Conservation (phyloP, 306 rosid genomes). For the Quercus rubra region DNA sequence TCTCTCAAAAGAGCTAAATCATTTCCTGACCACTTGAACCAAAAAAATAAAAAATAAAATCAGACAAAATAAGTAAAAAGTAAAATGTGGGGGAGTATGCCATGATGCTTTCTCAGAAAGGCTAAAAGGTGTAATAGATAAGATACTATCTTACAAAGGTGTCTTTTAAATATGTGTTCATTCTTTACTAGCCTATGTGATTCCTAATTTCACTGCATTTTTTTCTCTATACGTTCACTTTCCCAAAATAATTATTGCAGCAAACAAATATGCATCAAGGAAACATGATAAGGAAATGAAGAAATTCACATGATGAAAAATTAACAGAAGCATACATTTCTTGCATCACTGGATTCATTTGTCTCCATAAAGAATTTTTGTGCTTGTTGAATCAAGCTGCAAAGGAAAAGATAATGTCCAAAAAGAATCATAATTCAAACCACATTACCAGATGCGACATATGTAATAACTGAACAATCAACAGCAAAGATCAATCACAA, state of each 20-base stretch:
- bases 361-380: conserved; percentile 75
- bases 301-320: conserved; percentile 14
- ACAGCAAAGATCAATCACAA: neutral
- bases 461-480: conserved; percentile 7
- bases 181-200: neutral
- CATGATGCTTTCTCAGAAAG: neutral
- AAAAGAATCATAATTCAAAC: conserved; percentile 23
- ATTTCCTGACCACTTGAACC: neutral
- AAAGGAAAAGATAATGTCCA: conserved; percentile 31
- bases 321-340: conserved; percentile 70
- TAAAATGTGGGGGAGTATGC: neutral
- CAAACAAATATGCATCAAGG: conserved; percentile 3
- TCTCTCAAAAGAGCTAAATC: conserved; percentile 6
- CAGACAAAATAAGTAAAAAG: conserved; percentile 5
- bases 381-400: conserved; percentile 90
- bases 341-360: conserved; percentile 68
- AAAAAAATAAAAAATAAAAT: conserved; percentile 16
- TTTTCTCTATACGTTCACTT: conserved; percentile 5
- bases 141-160: neutral
- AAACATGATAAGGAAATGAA: conserved; percentile 16
- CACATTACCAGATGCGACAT: conserved; percentile 15
- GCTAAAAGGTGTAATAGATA: neutral
- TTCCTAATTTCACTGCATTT: conserved; percentile 12
- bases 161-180: neutral
- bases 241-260: conserved; percentile 7